Evolutionary conservation across 495 filamentous ascomycete species (phyloP), one percentile per base, ranked within the genome.

Genomic region (Penicillium subrubescens): DNA sequence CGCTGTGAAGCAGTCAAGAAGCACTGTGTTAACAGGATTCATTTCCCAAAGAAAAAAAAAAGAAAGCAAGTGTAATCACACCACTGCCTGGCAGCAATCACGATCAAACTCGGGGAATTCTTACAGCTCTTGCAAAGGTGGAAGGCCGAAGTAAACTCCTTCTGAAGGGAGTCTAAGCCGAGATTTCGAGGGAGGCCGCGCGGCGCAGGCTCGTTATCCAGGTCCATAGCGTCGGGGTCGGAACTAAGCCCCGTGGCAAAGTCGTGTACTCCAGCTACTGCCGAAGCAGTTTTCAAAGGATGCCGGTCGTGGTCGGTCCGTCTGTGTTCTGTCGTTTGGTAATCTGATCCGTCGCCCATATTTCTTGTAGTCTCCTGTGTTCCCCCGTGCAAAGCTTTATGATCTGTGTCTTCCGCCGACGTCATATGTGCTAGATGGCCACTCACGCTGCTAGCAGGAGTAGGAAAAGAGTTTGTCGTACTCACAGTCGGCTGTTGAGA

Each of bases 111-210:
- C 62, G 69, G 79, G 81, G 77, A 74, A 55, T 66, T 75, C 81
- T 82, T 82, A 83, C 81, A 77, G 69, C 73, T 79, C 75, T 81
- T 83, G 76, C 79, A 82, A 65, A 83, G 75, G 77, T 81, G 81
- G 69, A 79, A 83, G 71, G 81, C 76, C 70, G 76, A 77, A 53
- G 75, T 74, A 52, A 83, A 75, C 51, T 82, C 72, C 60, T 79
- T 78, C 66, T 83, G 79, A 66, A 83, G 71, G 52, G 77, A 79
- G 57, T 81, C 81, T 58, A 83, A 59, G 57, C 74, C 75, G 51
- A 73, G 68, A 58, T 73, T 71, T 60, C 68, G 63, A 33, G 63
- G 60, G 33, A 65, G 66, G n/a, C 59, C 48, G 37, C 54, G 59
- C 19, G 46, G n/a, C 33, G 62, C 56, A 23, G 67, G 55, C 31